Evolutionary conservation across 2,329 filamentous ascomycete species (phyloP), one percentile per base, ranked within the genome.

Genomic region (Colletotrichum destructivum): DNA sequence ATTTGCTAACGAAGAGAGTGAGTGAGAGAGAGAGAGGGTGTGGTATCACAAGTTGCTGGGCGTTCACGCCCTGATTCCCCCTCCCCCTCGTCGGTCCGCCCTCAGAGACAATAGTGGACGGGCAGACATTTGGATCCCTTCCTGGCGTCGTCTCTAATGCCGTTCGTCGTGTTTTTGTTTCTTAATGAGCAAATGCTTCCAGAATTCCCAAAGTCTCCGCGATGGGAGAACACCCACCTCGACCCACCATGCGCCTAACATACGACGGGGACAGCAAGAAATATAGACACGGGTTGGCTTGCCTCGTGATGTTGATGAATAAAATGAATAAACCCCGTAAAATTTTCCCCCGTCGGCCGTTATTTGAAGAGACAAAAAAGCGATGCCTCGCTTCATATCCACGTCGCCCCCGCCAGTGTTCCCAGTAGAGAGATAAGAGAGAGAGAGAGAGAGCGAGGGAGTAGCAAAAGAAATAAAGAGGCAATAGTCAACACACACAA

Each of bases 11-110:
- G 56, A 49, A 70, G 66, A 31, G 62, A 61, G 23, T 3, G 23
- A 3, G 2, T 3, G 23, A 3, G 4, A 26, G 26, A 67, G 67
- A 31, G 62, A 61, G 55, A 61, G 31, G 61, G 61, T 31, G 7
- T 67, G 68, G 68, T 70, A 67, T 67, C 68, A 67, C 67, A 55
- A 49, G 35, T 56, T 57, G 40, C 47, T 38, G 35, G n/a, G 49
- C 38, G 38, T n/a, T 46, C 8, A 31, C 31, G 31, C 31, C 31
- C 2, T 31, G 8, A 7, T 31, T 31, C 31, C 31, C 31, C 31
- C 31, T 9, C 31, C 8, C 1, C 31, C 31, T 2, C 31, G 6
- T 31, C 31, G 31, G 6, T 9, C 31, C 8, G 31, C 31, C 7
- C 31, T 31, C 31, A 31, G 31, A 31, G 31, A 8, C 9, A 31